Conservation (phyloP, 768 basidiomycete species). For the Naganishia vaughanmartiniae region DNA sequence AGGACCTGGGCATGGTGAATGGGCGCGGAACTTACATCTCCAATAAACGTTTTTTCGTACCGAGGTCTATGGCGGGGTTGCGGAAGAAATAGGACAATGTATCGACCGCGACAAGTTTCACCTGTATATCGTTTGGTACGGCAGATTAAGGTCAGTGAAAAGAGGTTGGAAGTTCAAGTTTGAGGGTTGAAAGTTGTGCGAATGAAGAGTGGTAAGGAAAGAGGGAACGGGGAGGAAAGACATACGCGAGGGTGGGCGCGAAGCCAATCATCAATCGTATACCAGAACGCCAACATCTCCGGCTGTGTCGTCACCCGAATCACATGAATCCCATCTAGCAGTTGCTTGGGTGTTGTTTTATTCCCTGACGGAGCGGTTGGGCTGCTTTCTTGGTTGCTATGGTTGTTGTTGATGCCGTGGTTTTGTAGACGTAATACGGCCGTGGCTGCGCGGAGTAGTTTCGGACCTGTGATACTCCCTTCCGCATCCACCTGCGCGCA, state of each 20-base stretch:
- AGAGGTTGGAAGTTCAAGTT: too few relatives aligned
- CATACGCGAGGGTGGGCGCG: neutral
- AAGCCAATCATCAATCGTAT: slow-evolving; percentile 47
- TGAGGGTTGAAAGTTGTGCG: too few relatives aligned
- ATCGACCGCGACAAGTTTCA: slow-evolving; percentile 48
- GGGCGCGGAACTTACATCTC: slow-evolving; percentile 43
- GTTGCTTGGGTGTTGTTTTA: slow-evolving; percentile 31
- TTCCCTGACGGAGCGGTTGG: neutral
- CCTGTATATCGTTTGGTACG: slow-evolving; percentile 35
- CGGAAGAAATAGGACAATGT: slow-evolving; percentile 49
- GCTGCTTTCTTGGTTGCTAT: slow-evolving; percentile 19
- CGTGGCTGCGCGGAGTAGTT: slow-evolving; percentile 35
- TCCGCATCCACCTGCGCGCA: slow-evolving; percentile 44
- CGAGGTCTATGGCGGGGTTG: slow-evolving; percentile 41
- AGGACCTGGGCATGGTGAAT: too few relatives aligned
- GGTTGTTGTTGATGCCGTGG: neutral
- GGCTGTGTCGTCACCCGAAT: slow-evolving; percentile 44
- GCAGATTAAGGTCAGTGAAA: too few relatives aligned
- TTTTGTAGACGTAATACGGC: neutral
- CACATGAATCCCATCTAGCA: slow-evolving; percentile 44
- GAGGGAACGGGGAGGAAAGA: slow-evolving; percentile 39
- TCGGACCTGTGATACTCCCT: slow-evolving; percentile 40
- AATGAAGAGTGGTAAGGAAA: slow-evolving; percentile 42
- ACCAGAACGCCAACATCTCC: slow-evolving; percentile 48
- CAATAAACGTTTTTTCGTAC: slow-evolving; percentile 36